Evolutionary conservation across 176 grass and related monocot genomes (phyloP), one percentile per base, ranked within the genome.

Genomic region (Areca catechu): DNA sequence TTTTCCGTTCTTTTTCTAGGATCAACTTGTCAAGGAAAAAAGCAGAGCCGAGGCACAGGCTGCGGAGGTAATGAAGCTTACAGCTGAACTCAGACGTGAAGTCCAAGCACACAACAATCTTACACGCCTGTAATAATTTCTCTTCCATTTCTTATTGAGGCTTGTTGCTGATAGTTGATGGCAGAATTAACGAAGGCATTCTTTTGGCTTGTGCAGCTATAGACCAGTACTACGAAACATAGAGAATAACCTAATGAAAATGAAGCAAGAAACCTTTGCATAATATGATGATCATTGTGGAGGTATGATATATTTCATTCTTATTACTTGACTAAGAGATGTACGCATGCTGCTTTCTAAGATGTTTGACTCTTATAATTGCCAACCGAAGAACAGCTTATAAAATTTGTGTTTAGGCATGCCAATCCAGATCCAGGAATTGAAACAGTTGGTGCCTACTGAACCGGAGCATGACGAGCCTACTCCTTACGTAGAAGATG

Each of bases 221-320:
- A 84, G 83, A 65, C 92, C 83, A 61, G 83, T 88, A 49, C 64
- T 97, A 22, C 81, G 67, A 75, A 83, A 85, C 15, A 88, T 88
- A 54, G 92, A 91, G 61, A 82, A 67, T 70, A 90, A 81, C 49
- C 78, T 97, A 51, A 90, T 88, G 80, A 88, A 82, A 85, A 97
- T 97, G 92, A 97, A 97, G 71, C 92, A 91, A 88, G 92, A 97
- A 82, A 88, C 86, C 14, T 91, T 81, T 21, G 51, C 0, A 89
- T 81, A 0, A 79, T 89, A 22, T 57, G 76, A 54, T 82, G 71
- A 90, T 54, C 58, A 19, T 56, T 16, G 24, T 34, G 52, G 58
- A 24, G 19, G 66, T 43, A 21, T 43, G 34, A 43, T 43, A 14
- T 43, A 43, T 43, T 43, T 3, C 34, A 43, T 43, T 43, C 34